A percentile compares a stretch with the other conserved stretches of the same genome.
Conservation (phyloP, 2,329 filamentous ascomycete species). For the Alternaria brassicae region DNA sequence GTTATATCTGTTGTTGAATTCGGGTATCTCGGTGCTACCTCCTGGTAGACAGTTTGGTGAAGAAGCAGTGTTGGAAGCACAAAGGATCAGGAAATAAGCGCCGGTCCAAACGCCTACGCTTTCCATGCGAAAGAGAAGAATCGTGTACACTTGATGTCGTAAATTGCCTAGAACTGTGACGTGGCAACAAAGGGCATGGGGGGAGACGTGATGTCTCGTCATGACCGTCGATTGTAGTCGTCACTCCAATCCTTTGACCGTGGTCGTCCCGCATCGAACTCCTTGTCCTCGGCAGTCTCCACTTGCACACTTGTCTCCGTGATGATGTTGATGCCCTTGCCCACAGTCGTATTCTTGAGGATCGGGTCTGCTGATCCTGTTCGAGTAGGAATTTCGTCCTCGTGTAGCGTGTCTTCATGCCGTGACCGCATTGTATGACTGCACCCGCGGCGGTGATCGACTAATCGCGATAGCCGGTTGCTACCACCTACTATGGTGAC, state of each 20-base stretch:
- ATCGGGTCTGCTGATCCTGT: conserved; percentile 47
- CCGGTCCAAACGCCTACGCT: conserved; percentile 1
- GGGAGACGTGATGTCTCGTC: background rate
- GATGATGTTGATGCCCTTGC: conserved; percentile 35
- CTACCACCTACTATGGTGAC: conserved; percentile 48
- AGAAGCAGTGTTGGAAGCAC: background rate
- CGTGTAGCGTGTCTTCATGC: conserved; percentile 26
- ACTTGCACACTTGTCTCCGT: conserved; percentile 48
- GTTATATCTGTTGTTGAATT: background rate
- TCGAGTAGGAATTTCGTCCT: conserved; percentile 32
- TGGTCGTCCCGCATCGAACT: conserved; percentile 9
- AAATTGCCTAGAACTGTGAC: too few species aligned
- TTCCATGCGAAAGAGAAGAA: background rate
- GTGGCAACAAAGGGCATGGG: background rate
- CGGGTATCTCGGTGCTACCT: conserved; percentile 1
- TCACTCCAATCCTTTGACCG: conserved; percentile 21
- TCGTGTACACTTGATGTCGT: background rate
- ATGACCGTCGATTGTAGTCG: background rate
- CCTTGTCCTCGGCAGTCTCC: conserved; percentile 28
- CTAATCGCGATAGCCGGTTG: conserved; percentile 38
- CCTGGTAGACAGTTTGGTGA: background rate
- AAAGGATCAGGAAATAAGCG: background rate
- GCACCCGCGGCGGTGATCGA: conserved; percentile 36
- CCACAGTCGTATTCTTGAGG: conserved; percentile 31
- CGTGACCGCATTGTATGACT: conserved; percentile 17